Base-by-base conservation (phyloP, 306 rosid genomes). In the Rubus parviflorus region DNA sequence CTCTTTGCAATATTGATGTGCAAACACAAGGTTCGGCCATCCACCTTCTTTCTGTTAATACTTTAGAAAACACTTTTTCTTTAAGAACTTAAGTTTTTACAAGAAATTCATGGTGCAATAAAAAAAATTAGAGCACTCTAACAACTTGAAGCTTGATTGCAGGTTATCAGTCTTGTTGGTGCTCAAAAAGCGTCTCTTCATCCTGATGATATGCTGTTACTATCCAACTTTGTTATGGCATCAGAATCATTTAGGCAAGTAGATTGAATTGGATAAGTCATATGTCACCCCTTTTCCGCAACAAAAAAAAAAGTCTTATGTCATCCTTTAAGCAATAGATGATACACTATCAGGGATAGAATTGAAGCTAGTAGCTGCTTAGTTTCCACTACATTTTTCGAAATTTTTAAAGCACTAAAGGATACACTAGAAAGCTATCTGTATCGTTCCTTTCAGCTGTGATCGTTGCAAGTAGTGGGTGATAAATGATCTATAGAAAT, bases 121-220 rank as follows among this genome's bases (percentile, higher is more conserved):
- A 35, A 17, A 15, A 22, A 51, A 56, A 51, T 48, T 40, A 13
- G 75, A 58, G 80, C 70, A 68, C 58, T 30, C 20, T 83, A 76
- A 86, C 66, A 73, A 42, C 64, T 79, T 74, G 69, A 78, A 85
- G 77, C 80, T 86, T 77, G 81, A 80, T 78, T 86, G 87, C 89
- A 94, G 98, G 97, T 94, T 63, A 81, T 92, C 88, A 85, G 98
- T 86, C 88, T 94, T 76, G 90, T 89, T 67, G 98, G 98, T 78
- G 98, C 98, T 74, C 98, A 92, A 79, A 92, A 92, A 85, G 98
- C 96, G 74, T 84, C 98, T 80, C 98, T 94, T 70, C 97, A 94
- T 85, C 97, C 98, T 7, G 98, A 94, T 85, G 98, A 94, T 75
- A 89, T 92, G 90, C 80, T 94, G 69, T 87, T 94, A 63, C 87